Base-by-base conservation (phyloP, 345 rosid genomes). In the Euclidium syriacum region DNA sequence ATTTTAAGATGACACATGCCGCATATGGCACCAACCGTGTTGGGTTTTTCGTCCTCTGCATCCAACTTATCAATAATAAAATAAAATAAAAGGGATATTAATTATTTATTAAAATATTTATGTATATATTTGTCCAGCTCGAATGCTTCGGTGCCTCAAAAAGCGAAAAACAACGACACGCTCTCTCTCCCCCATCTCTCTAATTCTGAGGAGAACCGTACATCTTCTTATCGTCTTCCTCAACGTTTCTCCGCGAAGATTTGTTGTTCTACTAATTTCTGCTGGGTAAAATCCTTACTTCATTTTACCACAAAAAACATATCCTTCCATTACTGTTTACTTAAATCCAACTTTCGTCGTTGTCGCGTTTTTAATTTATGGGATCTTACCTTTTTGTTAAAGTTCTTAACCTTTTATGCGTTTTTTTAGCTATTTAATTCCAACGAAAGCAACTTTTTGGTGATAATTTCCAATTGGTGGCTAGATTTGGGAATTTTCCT, bases 351-450 rank as follows among this genome's bases (percentile, higher is more conserved):
- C 16, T 32, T 43, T 58, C 5, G 22, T 35, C 10, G 15, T n/a
- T 35, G 40, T 47, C 36, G 52, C 30, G 17, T 58, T 48, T 58
- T 48, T 24, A 2, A 16, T 6, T 14, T 23, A 53, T 54, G 39
- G 41, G 56, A 69, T 69, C 68, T 1, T 35, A 26, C 62, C 16
- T 53, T 35, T 11, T 8, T 43, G 23, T 23, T 10, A 62, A 61
- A 70, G 74, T 30, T 70, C 15, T 69, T 43, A 44, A 10, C 74
- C 38, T 62, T 70, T 70, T 69, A 44, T 47, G 52, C 52, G 64
- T 46, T 53, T 62, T 35, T n/a, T 44, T 35, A 44, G 74, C 43
- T 35, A 53, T 38, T 44, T 36, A 47, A 10, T 35, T 36, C 4
- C 9, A n/a, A 14, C 10, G 20, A 20, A 52, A 48, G 48, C 9